Conservation (phyloP, 176 grass and related monocot species). For the Avena sativa region DNA sequence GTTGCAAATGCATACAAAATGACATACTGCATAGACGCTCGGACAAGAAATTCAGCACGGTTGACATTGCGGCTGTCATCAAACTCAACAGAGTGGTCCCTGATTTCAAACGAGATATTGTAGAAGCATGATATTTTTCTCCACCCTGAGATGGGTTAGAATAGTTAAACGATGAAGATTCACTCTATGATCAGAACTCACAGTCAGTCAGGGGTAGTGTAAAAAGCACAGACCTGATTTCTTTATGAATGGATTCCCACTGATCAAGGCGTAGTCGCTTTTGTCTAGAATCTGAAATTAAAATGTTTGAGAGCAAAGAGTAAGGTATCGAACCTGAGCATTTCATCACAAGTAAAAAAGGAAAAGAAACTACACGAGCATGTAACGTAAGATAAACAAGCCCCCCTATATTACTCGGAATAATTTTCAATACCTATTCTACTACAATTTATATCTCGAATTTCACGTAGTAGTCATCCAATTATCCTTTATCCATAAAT, state of each 20-base stretch:
- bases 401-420: background rate
- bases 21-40: slow-evolving; percentile 77
- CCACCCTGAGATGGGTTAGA: slow-evolving; percentile 65
- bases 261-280: slow-evolving; percentile 69
- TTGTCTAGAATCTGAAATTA: slow-evolving; percentile 76
- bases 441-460: background rate
- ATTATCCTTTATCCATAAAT: background rate
- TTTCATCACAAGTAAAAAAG: background rate
- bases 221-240: slow-evolving; percentile 66
- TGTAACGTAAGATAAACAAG: background rate
- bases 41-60: slow-evolving; percentile 88
- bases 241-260: slow-evolving; percentile 86
- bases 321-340: slow-evolving; percentile 20
- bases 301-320: background rate
- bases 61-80: slow-evolving; percentile 81
- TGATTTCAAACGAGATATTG: slow-evolving; percentile 94
- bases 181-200: slow-evolving; percentile 4
- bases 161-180: slow-evolving; percentile 11
- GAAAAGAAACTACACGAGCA: background rate
- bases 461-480: background rate
- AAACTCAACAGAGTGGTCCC: slow-evolving; percentile 77
- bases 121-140: slow-evolving; percentile 95
- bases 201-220: background rate
- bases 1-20: slow-evolving; percentile 25
- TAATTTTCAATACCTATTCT: background rate